phyloP scores from a whole-genome alignment of 1,139 yeast genomes.

The Nadsonia starkeyi-henricii region DNA sequence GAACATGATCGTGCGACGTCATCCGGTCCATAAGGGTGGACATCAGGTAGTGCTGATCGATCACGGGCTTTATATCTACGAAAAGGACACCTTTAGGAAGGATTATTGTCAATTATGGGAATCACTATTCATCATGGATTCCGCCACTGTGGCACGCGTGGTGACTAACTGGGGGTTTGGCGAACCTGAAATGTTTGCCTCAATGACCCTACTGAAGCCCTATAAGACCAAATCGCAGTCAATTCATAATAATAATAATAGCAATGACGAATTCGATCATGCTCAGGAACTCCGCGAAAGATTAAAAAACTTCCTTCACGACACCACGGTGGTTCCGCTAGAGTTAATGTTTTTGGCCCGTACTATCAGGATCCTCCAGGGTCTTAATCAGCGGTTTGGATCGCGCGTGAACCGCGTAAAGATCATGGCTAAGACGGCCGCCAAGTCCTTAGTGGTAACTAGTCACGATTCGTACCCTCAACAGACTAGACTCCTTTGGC shows the following conservation, averaged over 20 bases:
- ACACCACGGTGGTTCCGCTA: slow-evolving; percentile 52
- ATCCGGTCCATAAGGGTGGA: slow-evolving; percentile 17
- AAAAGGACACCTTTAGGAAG: slow-evolving; percentile 35
- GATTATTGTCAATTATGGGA: slow-evolving; percentile 56
- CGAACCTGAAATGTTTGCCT: slow-evolving; percentile 50
- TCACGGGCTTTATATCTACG: slow-evolving; percentile 56
- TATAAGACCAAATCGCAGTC: slow-evolving; percentile 15
- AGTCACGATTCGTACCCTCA: not conserved
- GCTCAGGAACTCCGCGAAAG: slow-evolving; percentile 27
- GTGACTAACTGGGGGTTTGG: slow-evolving; percentile 57
- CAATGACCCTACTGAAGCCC: slow-evolving; percentile 43
- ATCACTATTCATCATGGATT: slow-evolving; percentile 41
- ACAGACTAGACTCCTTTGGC: not conserved
- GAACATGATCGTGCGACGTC: slow-evolving; percentile 42
- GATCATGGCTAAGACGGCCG: slow-evolving; percentile 43
- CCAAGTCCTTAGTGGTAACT: slow-evolving; percentile 6
- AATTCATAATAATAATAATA: no score
- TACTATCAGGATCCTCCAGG: slow-evolving; percentile 63
- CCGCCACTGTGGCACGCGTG: slow-evolving; percentile 33
- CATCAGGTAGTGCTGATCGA: slow-evolving; percentile 54
- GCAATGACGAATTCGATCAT: slow-evolving; percentile 27
- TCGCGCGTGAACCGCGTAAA: slow-evolving; percentile 64
- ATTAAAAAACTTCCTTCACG: slow-evolving; percentile 39
- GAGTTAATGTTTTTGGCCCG: slow-evolving; percentile 53
- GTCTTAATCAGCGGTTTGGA: slow-evolving; percentile 48